phyloP scores from a whole-genome alignment of 2,329 filamentous ascomycete species.

The Penicillium sp. region DNA sequence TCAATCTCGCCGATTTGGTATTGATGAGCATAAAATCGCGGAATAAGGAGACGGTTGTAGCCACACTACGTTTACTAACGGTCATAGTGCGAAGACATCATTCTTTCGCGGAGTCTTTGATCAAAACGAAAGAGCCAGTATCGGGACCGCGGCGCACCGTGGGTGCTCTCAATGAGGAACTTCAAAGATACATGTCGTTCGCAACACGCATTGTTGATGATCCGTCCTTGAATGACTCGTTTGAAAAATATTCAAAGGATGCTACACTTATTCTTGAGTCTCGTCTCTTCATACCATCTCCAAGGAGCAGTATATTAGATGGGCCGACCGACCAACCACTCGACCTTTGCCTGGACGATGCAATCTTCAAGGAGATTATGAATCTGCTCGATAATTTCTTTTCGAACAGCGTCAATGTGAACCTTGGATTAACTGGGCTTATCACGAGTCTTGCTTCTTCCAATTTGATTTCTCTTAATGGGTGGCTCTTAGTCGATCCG shows the following conservation, averaged over 20 bases:
- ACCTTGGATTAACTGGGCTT: conserved; percentile 79
- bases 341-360: conserved; percentile 62
- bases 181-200: conserved; percentile 35
- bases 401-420: conserved; percentile 85
- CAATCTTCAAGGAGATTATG: conserved; percentile 51
- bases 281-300: conserved; percentile 28
- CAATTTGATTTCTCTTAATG: conserved; percentile 77
- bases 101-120: conserved; percentile 67
- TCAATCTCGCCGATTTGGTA: conserved; percentile 89
- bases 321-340: conserved; percentile 60
- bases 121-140: conserved; percentile 48
- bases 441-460: conserved; percentile 80
- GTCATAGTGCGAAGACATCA: conserved; percentile 85
- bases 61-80: conserved; percentile 82
- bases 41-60: conserved; percentile 83
- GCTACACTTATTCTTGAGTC: conserved; percentile 51
- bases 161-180: conserved; percentile 38
- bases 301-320: conserved; percentile 25
- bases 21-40: conserved; percentile 77
- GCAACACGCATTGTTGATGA: conserved; percentile 36
- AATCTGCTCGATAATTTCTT: conserved; percentile 73
- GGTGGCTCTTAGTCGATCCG: conserved; percentile 80
- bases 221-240: conserved; percentile 38
- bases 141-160: conserved; percentile 27
- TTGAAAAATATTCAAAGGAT: conserved; percentile 42